Base-by-base conservation (phyloP, 257 asterid genomes). In the Solanum pennellii region DNA sequence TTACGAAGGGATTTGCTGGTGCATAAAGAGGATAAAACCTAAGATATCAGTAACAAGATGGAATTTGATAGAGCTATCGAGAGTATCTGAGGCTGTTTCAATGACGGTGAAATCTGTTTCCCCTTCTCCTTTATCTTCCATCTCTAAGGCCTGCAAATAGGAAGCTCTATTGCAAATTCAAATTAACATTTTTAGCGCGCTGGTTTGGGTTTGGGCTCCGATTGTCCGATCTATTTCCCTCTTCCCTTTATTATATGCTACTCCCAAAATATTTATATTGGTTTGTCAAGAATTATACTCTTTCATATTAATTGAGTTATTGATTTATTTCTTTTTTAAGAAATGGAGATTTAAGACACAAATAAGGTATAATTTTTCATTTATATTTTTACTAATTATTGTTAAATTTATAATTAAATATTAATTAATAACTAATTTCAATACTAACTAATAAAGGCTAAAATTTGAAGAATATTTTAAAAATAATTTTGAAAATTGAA, bases 1-100 rank as follows among this genome's bases (percentile, higher is more conserved):
- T 89, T 94, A 95, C 99, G 95, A 93, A 84, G 99, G 99, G 93
- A 96, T 97, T 87, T 97, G 99, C 90, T 95, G 98, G 91, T 97
- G 98, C 98, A 97, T 95, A 90, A 92, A 97, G 59, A 97, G 98
- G 85, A 95, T 86, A 92, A 96, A 94, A 52, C 91, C 98, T 88
- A 96, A 88, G 74, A 97, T 88, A 85, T 96, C 98, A 85, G 73
- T 73, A 44, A 94, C 94, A 89, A 97, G 83, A 87, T 95, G 99
- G 91, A 95, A 97, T 88, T 94, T 88, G 89, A 88, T 90, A 92
- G 98, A 92, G 91, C 88, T 84, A 62, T 92, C 93, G 37, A 97
- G 75, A 45, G 94, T 89, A 15, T 89, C 93, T 42, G 95, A 90
- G 80, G 91, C 18, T 35, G 95, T 88, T 42, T 91, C 92, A 87